phyloP scores from a whole-genome alignment of 106 monocot species.

The Chionographis japonica region DNA sequence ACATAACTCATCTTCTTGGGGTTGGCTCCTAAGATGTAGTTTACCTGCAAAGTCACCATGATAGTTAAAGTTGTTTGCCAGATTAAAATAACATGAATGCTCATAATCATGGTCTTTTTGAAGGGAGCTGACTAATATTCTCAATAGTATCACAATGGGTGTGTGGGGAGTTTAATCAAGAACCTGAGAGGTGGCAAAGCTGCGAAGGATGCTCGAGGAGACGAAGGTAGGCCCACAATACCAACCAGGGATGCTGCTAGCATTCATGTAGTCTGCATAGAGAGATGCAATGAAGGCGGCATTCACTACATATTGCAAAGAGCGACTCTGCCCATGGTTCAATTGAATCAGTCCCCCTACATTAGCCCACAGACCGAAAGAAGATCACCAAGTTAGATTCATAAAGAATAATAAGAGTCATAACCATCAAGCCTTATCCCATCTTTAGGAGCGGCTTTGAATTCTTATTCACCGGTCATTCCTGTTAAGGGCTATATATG shows the following conservation, averaged over 20 bases:
- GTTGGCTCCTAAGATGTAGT: conserved; percentile 44
- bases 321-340: conserved; percentile 65
- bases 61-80: too few species aligned
- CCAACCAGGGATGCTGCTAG: conserved; percentile 51
- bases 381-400: too few species aligned
- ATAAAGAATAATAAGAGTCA: too few species aligned
- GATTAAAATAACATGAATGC: too few species aligned
- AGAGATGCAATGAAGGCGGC: conserved; percentile 60
- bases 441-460: too few species aligned
- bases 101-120: too few species aligned
- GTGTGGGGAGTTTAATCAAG: too few species aligned
- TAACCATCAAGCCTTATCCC: too few species aligned
- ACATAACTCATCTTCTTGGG: conserved; percentile 64
- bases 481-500: too few species aligned
- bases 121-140: too few species aligned
- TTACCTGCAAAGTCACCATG: conserved; percentile 18
- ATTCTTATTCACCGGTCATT: too few species aligned
- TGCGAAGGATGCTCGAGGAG: conserved; percentile 34
- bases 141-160: too few species aligned
- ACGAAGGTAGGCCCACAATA: conserved; percentile 68
- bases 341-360: conserved; percentile 71
- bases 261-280: conserved; percentile 74
- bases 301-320: conserved; percentile 54
- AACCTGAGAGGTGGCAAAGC: conserved; percentile 46
- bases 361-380: background rate